These are phyloP conservation scores for Volutella citrinella DNA, from an alignment of 2,329 filamentous ascomycete genomes.

Conservation along the genomic window DNA sequence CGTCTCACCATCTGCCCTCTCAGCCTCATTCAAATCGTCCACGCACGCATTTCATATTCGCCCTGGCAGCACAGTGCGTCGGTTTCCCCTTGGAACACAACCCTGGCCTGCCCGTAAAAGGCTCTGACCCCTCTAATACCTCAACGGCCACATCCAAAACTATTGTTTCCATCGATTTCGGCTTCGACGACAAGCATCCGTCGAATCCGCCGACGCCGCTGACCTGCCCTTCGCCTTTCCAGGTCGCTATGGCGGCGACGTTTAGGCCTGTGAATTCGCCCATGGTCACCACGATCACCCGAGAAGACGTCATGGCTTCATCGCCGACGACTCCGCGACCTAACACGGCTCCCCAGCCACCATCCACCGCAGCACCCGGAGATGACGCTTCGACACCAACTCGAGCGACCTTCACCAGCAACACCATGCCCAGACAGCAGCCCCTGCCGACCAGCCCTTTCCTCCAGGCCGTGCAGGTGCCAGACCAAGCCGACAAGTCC, in stretches of 20 bases:
- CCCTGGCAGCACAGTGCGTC: too few relatives aligned
- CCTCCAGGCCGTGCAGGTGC: constrained; percentile 46
- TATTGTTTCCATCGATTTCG: too few relatives aligned
- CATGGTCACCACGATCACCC: constrained; percentile 29
- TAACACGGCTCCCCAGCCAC: constrained; percentile 33
- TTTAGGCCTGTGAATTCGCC: constrained; percentile 48
- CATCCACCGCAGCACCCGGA: constrained; percentile 22
- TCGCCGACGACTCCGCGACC: constrained; percentile 33
- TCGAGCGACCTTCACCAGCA: constrained; percentile 50
- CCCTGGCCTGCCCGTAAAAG: too few relatives aligned
- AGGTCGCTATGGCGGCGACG: constrained; percentile 44
- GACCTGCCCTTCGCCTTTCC: too few relatives aligned
- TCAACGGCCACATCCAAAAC: too few relatives aligned
- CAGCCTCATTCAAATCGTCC: constrained; percentile 23
- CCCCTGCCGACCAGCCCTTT: constrained; percentile 53
- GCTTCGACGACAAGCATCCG: too few relatives aligned
- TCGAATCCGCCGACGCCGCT: too few relatives aligned
- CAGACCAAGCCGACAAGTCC: constrained; percentile 40
- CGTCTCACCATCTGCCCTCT: constrained; percentile 24
- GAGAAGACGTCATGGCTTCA: constrained; percentile 36
- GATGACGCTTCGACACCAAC: constrained; percentile 62
- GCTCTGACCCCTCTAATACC: too few relatives aligned
- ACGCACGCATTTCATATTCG: constrained; percentile 7
- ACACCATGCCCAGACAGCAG: constrained; percentile 44
- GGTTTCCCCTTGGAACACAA: too few relatives aligned